Evolutionary conservation across 257 asterid genomes (phyloP).

Genomic region (Avicennia marina): DNA sequence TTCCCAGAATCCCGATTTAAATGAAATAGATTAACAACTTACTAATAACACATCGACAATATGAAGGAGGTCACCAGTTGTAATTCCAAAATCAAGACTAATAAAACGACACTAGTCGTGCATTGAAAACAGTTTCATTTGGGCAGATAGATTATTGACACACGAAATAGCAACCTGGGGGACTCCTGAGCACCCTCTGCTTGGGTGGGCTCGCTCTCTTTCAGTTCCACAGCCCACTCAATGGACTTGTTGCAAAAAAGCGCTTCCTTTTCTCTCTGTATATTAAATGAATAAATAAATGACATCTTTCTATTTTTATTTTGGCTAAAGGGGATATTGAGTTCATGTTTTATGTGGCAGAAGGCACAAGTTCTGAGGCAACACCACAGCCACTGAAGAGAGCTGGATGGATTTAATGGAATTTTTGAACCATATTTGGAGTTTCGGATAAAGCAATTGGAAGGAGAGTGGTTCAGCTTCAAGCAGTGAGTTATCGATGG

Average conservation of each 20-base stretch:
- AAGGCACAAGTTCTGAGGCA: slow-evolving; percentile 22
- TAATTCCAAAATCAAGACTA: too few species aligned
- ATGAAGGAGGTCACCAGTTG: too few species aligned
- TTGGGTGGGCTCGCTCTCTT: too few species aligned
- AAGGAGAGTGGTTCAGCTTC: slow-evolving; percentile 53
- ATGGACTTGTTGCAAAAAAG: too few species aligned
- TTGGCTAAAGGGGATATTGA: slow-evolving; percentile 18
- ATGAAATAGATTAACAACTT: not conserved
- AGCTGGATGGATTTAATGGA: slow-evolving; percentile 30
- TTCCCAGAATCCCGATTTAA: not conserved
- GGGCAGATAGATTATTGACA: too few species aligned
- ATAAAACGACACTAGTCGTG: too few species aligned
- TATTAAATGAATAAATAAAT: not conserved
- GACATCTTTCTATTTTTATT: not conserved
- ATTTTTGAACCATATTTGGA: slow-evolving; percentile 16
- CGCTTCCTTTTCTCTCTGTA: not conserved
- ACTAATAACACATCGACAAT: not conserved
- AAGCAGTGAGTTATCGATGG: slow-evolving; percentile 11
- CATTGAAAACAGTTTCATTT: too few species aligned
- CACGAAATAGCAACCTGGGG: too few species aligned
- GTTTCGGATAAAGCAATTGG: slow-evolving; percentile 37
- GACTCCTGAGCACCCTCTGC: too few species aligned
- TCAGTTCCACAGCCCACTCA: too few species aligned
- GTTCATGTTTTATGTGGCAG: slow-evolving; percentile 31
- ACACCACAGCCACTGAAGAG: slow-evolving; percentile 59